Evolutionary conservation across 2,329 filamentous ascomycete species (phyloP).

Genomic region (Alternaria hordeiaustralica): DNA sequence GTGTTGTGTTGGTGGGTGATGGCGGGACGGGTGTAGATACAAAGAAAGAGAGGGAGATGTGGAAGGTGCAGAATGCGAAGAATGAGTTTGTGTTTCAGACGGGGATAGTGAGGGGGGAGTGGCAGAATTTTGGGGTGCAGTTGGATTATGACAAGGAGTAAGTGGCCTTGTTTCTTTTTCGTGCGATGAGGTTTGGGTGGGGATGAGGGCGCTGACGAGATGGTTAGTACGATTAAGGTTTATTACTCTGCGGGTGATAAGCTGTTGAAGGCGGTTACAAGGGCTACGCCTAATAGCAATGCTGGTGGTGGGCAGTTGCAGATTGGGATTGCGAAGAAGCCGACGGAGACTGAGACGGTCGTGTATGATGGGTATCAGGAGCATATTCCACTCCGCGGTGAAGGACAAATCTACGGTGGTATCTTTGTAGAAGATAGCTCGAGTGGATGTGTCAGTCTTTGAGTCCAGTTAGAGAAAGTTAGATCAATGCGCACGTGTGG

Average conservation of each 20-base stretch:
- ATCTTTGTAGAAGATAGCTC: conserved; percentile 40
- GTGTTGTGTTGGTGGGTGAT: conserved; percentile 28
- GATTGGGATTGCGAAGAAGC: conserved; percentile 39
- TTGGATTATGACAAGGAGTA: conserved; percentile 31
- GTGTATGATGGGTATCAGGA: conserved; percentile 39
- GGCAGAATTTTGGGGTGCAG: conserved; percentile 39
- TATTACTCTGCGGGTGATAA: conserved; percentile 28
- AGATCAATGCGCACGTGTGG: neutral
- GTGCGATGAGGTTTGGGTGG: neutral
- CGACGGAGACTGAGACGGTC: conserved; percentile 35
- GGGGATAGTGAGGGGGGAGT: conserved; percentile 14
- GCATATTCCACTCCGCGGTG: conserved; percentile 16
- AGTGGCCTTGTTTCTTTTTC: neutral
- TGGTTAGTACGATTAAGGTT: conserved; percentile 30
- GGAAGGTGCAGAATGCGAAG: conserved; percentile 28
- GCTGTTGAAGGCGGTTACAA: conserved; percentile 21
- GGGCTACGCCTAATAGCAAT: conserved; percentile 27
- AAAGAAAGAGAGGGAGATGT: conserved; percentile 23
- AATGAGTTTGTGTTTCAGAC: conserved; percentile 29
- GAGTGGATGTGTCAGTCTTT: conserved; percentile 28
- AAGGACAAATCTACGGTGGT: conserved; percentile 41
- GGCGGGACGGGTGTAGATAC: conserved; percentile 26
- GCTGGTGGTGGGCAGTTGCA: conserved; percentile 36
- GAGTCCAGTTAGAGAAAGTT: neutral
- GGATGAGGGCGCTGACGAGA: neutral